A percentile compares a stretch with the other conserved stretches of the same genome.
These are phyloP conservation scores for Chionographis japonica DNA, from an alignment of 106 monocot species.

Conservation along the genomic window DNA sequence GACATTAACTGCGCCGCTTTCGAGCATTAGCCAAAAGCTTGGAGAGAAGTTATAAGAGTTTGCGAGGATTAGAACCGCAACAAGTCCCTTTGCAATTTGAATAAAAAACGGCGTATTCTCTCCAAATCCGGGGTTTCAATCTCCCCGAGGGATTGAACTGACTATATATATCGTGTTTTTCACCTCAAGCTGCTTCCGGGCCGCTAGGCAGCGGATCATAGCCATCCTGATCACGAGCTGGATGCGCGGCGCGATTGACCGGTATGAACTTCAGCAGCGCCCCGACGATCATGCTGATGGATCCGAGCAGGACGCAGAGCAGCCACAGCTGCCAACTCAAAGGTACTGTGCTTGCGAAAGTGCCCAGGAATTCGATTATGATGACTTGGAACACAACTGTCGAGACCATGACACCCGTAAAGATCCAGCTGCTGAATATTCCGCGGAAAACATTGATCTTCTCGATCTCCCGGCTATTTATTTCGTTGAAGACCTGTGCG, in stretches of 20 bases:
- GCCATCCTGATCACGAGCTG: constrained; percentile 16
- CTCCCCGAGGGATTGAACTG: no score
- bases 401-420: constrained; percentile 29
- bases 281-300: constrained; percentile 49
- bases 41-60: no score
- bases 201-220: constrained; percentile 58
- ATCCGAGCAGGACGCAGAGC: constrained; percentile 43
- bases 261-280: constrained; percentile 62
- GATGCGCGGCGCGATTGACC: constrained; percentile 15
- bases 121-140: no score
- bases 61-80: no score
- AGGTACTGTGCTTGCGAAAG: constrained; percentile 68
- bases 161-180: neutral
- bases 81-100: no score
- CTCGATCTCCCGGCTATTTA: constrained; percentile 82
- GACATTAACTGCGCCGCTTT: no score
- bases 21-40: no score
- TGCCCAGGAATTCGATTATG: constrained; percentile 60
- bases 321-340: constrained; percentile 60
- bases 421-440: constrained; percentile 61
- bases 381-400: constrained; percentile 70
- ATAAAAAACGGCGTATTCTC: neutral
- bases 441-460: constrained; percentile 66
- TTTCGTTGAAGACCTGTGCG: constrained; percentile 73
- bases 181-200: constrained; percentile 42